Evolutionary conservation across 345 rosid species (phyloP).

Genomic region (Hirschfeldia incana): DNA sequence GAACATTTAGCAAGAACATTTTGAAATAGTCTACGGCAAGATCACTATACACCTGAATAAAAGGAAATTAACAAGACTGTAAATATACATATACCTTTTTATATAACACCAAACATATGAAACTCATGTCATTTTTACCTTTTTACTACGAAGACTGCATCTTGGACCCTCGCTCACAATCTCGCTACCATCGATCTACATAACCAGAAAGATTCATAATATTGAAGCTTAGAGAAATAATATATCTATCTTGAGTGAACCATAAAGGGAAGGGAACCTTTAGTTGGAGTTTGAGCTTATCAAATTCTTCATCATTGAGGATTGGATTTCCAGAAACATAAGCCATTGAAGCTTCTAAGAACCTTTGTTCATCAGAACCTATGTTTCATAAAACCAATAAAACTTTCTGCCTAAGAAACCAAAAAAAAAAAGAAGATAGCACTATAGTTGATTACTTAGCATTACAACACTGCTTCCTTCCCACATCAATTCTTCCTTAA

Average conservation of each 20-base stretch:
- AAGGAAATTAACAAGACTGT: not conserved
- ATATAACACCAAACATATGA: not conserved
- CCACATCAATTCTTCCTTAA: conserved; percentile 98
- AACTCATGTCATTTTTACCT: conserved; percentile 42
- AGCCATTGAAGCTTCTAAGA: conserved; percentile 93
- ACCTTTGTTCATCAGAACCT: conserved; percentile 92
- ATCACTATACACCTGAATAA: conserved; percentile 80
- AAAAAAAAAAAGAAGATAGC: not conserved
- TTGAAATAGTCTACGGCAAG: conserved; percentile 85
- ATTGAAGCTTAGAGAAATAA: not conserved
- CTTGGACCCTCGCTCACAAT: conserved; percentile 91
- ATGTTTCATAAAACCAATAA: conserved; percentile 14
- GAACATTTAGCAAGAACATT: conserved; percentile 85
- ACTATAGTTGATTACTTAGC: conserved; percentile 65
- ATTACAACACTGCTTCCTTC: conserved; percentile 99
- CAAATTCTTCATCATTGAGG: conserved; percentile 69
- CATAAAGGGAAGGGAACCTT: conserved; percentile 52
- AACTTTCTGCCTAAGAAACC: not conserved
- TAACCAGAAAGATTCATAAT: conserved; percentile 1
- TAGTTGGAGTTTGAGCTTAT: conserved; percentile 58
- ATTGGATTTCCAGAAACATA: conserved; percentile 82
- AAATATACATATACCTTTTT: too few relatives aligned
- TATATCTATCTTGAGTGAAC: not conserved
- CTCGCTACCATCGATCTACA: conserved; percentile 74
- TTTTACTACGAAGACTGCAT: conserved; percentile 91